Conservation (phyloP, 306 rosid genomes). For the Lablab purpureus region DNA sequence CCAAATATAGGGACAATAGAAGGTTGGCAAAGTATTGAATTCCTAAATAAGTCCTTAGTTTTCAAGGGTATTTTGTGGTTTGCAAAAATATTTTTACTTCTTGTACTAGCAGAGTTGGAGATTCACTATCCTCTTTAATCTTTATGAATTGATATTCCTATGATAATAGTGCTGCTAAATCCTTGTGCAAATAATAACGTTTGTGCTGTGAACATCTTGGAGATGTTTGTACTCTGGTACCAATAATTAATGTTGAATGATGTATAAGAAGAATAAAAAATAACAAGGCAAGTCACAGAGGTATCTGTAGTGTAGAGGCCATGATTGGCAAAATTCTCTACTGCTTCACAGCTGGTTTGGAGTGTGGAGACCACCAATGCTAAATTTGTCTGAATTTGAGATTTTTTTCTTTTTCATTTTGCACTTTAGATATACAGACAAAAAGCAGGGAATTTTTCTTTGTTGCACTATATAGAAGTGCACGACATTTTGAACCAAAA, state of each 20-base stretch:
- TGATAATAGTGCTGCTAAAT: constrained; percentile 13
- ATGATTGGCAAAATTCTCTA: neutral
- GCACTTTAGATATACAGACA: constrained; percentile 33
- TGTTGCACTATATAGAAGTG: constrained; percentile 37
- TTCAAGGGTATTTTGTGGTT: constrained; percentile 25
- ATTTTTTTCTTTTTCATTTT: neutral
- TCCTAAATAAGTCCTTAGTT: constrained; percentile 33
- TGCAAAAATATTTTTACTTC: constrained; percentile 32
- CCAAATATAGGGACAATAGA: constrained; percentile 18
- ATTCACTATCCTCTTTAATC: neutral
- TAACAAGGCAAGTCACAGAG: neutral
- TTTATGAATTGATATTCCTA: neutral
- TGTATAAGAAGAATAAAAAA: neutral
- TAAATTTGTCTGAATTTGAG: constrained; percentile 37
- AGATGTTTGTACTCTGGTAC: neutral
- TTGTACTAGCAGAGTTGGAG: constrained; percentile 10
- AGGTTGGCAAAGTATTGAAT: constrained; percentile 24
- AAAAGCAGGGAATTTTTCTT: constrained; percentile 42
- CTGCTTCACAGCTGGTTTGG: constrained; percentile 36
- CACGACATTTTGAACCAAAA: constrained; percentile 39
- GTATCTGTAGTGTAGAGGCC: neutral
- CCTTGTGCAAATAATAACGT: neutral
- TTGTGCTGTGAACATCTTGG: constrained; percentile 11
- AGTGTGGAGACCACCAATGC: constrained; percentile 33
- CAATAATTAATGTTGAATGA: constrained; percentile 4